Evolutionary conservation across 768 basidiomycete species (phyloP).

Genomic region (Chiua virens): DNA sequence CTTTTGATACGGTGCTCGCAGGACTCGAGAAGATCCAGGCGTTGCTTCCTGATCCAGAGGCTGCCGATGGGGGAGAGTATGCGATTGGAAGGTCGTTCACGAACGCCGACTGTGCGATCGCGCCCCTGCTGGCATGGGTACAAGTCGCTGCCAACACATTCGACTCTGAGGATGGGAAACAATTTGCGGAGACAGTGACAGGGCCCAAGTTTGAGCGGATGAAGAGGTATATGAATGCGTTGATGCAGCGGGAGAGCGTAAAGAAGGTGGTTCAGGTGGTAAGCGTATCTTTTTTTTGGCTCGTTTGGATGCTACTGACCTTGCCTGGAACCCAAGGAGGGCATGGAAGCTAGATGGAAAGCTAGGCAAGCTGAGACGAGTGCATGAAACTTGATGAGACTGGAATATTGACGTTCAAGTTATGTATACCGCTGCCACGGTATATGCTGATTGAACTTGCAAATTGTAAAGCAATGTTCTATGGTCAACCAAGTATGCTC

Average conservation of each 20-base stretch:
- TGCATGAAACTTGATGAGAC: too few relatives aligned
- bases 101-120: conserved; percentile 58
- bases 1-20: not conserved
- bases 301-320: not conserved
- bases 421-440: too few relatives aligned
- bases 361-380: not conserved
- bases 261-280: conserved; percentile 6
- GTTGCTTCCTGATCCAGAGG: conserved; percentile 35
- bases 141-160: conserved; percentile 39
- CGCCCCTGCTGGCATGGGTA: conserved; percentile 53
- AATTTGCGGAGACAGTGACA: conserved; percentile 41
- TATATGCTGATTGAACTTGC: too few relatives aligned
- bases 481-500: too few relatives aligned
- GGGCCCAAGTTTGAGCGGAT: conserved; percentile 46
- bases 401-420: too few relatives aligned
- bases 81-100: conserved; percentile 45
- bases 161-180: conserved; percentile 46
- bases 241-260: conserved; percentile 39
- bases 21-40: conserved; percentile 6
- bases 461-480: too few relatives aligned
- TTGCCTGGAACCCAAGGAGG: not conserved
- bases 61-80: conserved; percentile 38
- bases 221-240: conserved; percentile 45
- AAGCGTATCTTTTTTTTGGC: not conserved
- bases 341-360: not conserved